Percentiles rank a stretch among this genome's conserved stretches.
Conservation (phyloP, 2,329 filamentous ascomycete species). For the Venturia effusa region DNA sequence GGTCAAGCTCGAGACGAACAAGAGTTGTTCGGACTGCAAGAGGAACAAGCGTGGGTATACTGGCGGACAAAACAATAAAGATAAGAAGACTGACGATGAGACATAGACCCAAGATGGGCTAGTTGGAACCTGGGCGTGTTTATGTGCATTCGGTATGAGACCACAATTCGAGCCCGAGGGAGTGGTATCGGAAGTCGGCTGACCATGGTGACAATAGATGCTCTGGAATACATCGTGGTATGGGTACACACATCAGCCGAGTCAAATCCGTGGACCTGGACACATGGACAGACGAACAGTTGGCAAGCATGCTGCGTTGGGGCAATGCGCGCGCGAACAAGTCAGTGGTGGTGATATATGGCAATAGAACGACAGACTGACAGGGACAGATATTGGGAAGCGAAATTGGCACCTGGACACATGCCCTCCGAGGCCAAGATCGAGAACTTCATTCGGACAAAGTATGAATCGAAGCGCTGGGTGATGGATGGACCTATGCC, state of each 20-base stretch:
- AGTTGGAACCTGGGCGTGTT: conserved; percentile 98
- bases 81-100: conserved; percentile 17
- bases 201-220: conserved; percentile 39
- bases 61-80: background rate
- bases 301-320: conserved; percentile 89
- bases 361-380: background rate
- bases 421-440: conserved; percentile 95
- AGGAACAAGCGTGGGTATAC: conserved; percentile 76
- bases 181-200: conserved; percentile 7
- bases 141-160: conserved; percentile 67
- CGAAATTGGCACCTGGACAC: conserved; percentile 82
- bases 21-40: conserved; percentile 97
- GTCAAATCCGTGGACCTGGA: conserved; percentile 98
- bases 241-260: conserved; percentile 96
- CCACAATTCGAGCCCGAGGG: background rate
- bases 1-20: conserved; percentile 89
- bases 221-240: conserved; percentile 95
- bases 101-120: conserved; percentile 90
- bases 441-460: conserved; percentile 98
- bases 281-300: conserved; percentile 96
- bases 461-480: conserved; percentile 98
- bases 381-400: conserved; percentile 66
- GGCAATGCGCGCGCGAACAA: conserved; percentile 95
- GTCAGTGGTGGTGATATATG: conserved; percentile 28
- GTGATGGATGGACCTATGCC: conserved; percentile 96